phyloP scores from a whole-genome alignment of 2,329 filamentous ascomycete species.

The Pseudocercospora eumusae region DNA sequence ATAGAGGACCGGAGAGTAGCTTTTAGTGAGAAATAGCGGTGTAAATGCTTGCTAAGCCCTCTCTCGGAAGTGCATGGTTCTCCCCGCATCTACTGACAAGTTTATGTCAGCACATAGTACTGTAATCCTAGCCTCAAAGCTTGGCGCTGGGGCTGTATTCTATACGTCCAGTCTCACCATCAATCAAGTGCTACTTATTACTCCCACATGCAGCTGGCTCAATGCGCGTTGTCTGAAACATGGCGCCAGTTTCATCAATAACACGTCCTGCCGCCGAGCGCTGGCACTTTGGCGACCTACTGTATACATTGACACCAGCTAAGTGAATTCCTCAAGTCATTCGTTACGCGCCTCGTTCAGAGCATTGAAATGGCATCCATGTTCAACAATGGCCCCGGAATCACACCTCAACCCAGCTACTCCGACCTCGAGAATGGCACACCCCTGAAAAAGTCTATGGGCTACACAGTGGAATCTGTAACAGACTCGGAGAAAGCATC shows the following conservation, averaged over 20 bases:
- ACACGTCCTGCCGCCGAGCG: background rate
- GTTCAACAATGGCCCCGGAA: background rate
- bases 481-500: conserved; percentile 17
- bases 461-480: conserved; percentile 23
- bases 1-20: too few relatives aligned
- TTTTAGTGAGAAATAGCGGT: too few relatives aligned
- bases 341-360: conserved; percentile 5
- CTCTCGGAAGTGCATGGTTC: too few relatives aligned
- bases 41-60: too few relatives aligned
- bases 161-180: too few relatives aligned
- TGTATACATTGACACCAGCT: conserved; percentile 7
- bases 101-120: too few relatives aligned
- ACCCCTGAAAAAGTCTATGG: conserved; percentile 17
- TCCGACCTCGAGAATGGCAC: conserved; percentile 25
- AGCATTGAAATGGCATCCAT: conserved; percentile 6
- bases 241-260: conserved; percentile 6
- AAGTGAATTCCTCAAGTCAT: background rate
- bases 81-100: too few relatives aligned
- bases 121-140: too few relatives aligned
- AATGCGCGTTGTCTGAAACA: conserved; percentile 6
- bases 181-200: background rate
- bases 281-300: background rate
- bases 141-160: too few relatives aligned
- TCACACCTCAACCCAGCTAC: conserved; percentile 7
- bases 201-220: background rate